A percentile compares a stretch with the other conserved stretches of the same genome.
These are phyloP conservation scores for Fusarium falciforme DNA, from an alignment of 2,329 filamentous ascomycete genomes.

Conservation along the genomic window DNA sequence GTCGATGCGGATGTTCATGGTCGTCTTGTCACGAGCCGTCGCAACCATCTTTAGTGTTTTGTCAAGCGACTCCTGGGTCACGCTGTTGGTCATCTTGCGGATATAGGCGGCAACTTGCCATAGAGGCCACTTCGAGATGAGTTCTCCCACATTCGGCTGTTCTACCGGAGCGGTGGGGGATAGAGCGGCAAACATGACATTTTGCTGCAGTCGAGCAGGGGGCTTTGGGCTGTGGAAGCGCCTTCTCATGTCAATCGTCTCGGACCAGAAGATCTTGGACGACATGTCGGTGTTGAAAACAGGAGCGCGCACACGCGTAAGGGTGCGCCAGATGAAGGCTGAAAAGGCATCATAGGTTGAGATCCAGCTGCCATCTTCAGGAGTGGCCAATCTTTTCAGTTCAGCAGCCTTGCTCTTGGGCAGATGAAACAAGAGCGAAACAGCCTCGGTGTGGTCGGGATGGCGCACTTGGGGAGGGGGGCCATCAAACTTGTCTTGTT, in stretches of 20 bases:
- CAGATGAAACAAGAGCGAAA: constrained; percentile 55
- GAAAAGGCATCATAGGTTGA: constrained; percentile 60
- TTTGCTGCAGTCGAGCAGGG: constrained; percentile 50
- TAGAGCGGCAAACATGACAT: constrained; percentile 47
- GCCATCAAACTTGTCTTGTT: constrained; percentile 46
- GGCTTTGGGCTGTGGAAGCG: constrained; percentile 49
- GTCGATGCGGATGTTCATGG: constrained; percentile 49
- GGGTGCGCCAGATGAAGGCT: constrained; percentile 55
- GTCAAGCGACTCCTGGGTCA: constrained; percentile 47
- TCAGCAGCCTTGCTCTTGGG: constrained; percentile 55
- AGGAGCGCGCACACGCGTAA: constrained; percentile 49
- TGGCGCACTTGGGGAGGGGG: constrained; percentile 45
- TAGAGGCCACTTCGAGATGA: constrained; percentile 52
- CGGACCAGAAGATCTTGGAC: constrained; percentile 47
- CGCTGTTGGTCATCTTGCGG: constrained; percentile 50
- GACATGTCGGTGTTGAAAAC: constrained; percentile 48
- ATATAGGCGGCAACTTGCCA: constrained; percentile 50
- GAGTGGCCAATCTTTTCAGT: constrained; percentile 52
- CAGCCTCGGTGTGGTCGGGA: constrained; percentile 39
- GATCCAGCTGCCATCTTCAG: constrained; percentile 52
- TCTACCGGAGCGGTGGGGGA: constrained; percentile 42
- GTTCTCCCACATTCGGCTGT: constrained; percentile 46
- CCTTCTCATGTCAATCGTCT: constrained; percentile 53
- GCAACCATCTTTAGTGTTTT: constrained; percentile 47
- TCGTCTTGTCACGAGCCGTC: constrained; percentile 50